Evolutionary conservation across 495 filamentous ascomycete genomes (phyloP), one percentile per base, ranked within the genome.

Genomic region (Lophium mytilinum): DNA sequence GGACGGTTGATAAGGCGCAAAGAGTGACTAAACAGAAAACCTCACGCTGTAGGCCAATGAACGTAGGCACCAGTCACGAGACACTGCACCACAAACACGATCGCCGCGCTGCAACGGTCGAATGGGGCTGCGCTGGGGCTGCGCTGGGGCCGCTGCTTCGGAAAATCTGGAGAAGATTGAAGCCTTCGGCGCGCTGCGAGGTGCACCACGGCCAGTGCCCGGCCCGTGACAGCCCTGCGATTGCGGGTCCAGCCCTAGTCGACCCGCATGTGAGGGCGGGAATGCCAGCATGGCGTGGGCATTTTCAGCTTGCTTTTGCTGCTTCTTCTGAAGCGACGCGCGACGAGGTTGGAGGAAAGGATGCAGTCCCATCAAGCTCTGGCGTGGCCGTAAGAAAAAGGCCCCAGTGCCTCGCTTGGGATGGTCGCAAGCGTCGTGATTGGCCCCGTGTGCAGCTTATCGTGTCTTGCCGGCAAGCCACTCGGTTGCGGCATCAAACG

Each of bases 1-100:
- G 15, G 9, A 49, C 1, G 21, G 53, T 53, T 50, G 61, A 64
- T 63, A 63, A 63, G 61, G 46, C 33, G 49, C 17, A 24, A 57
- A 56, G 53, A 49, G 53, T 47, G 24, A 30, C 24, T 30, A 30
- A 30, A 30, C 24, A 6, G 24, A 30, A 30, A 30, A 30, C 24
- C 24, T 30, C 24, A 30, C 24, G n/a, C 6, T 30, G 24, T 30
- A 6, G 24, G 24, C 24, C 24, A 30, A 30, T 30, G 24, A 6
- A 30, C 24, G 24, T 6, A 5, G 18, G 35, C 15, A 14, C 14
- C 12, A 40, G 52, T 62, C 55, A 58, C 53, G 52, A 61, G 58
- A 45, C 52, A 30, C 24, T 6, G 24, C 24, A 30, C 24, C 24
- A 30, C 3, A 30, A 30, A 3, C 24, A 30, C 6, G 24, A 30